Base-by-base conservation (phyloP, 495 filamentous ascomycete genomes). In the Chaetomium cochliodes region DNA sequence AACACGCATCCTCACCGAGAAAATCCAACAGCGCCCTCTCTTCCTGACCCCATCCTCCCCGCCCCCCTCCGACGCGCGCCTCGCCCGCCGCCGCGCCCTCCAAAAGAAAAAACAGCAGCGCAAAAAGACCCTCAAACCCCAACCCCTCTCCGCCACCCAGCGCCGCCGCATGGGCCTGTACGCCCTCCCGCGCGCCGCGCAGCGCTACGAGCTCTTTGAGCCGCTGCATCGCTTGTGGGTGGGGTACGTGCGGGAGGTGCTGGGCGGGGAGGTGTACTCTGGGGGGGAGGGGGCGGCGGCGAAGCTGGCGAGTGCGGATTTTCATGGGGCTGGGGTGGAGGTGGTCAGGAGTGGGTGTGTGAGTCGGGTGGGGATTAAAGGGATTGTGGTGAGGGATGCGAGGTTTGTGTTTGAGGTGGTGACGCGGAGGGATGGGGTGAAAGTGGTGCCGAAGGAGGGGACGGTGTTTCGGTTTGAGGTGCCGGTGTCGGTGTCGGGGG, bases 371-470 rank as follows among this genome's bases (percentile, higher is more conserved):
- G 93, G 94, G 0, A 70, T 92, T 51, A 85, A 78, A 68, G 94
- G 94, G 16, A 92, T 97, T 71, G 90, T 97, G 69, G 84, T 96
- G 22, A 87, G 90, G 73, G 94, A 98, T 79, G 87, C 89, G 37
- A 92, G 88, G 74, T 92, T 89, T 74, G 86, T 87, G 13, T 94
- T 97, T 78, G 88, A 93, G 74, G 73, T 98, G 68, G 81, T 98
- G 37, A 94, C 87, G 20, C 80, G 84, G 71, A 81, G 80, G 63
- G 72, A 94, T 60, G 85, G 87, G 74, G 79, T 90, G 46, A 81
- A 81, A 88, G 83, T 84, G 22, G 81, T 97, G 62, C 93, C 94
- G 3, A 98, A 98, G 73, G 92, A 93, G 71, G 86, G 92, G 47
- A 91, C 92, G 0, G 77, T 96, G 13, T 97, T 98, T 73, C 84